phyloP scores from a whole-genome alignment of 1,284 basidiomycete genomes.

The Meira miltonrushii region DNA sequence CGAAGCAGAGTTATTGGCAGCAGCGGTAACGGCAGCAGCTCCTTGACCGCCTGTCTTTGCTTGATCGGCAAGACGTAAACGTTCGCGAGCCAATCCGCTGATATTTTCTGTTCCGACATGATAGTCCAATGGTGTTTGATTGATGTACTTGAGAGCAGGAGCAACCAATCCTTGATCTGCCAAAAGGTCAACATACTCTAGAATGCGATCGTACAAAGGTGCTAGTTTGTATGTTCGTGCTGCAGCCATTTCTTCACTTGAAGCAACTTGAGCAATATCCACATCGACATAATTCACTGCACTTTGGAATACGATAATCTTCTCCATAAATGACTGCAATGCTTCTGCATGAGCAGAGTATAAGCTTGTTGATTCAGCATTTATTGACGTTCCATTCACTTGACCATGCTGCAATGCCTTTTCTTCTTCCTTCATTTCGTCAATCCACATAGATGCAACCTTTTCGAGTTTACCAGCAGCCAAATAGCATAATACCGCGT shows the following conservation, averaged over 20 bases:
- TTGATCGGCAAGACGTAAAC: slow-evolving; percentile 30
- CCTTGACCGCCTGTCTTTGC: slow-evolving; percentile 24
- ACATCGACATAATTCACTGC: slow-evolving; percentile 81
- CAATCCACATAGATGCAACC: slow-evolving; percentile 84
- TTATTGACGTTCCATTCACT: slow-evolving; percentile 12
- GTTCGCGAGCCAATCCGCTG: slow-evolving; percentile 10
- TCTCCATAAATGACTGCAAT: slow-evolving; percentile 90
- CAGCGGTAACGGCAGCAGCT: slow-evolving; percentile 14
- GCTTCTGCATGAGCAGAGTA: slow-evolving; percentile 85
- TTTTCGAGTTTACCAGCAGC: slow-evolving; percentile 85
- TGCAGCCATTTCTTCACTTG: slow-evolving; percentile 55
- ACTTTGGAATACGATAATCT: slow-evolving; percentile 86
- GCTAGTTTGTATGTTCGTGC: slow-evolving; percentile 76
- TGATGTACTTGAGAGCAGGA: slow-evolving; percentile 74
- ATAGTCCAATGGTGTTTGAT: slow-evolving; percentile 75
- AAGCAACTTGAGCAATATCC: slow-evolving; percentile 62
- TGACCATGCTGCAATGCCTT: slow-evolving; percentile 24
- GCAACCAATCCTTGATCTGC: slow-evolving; percentile 81
- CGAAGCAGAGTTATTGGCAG: slow-evolving; percentile 2
- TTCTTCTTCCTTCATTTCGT: slow-evolving; percentile 86
- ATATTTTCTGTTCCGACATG: slow-evolving; percentile 44
- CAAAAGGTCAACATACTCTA: slow-evolving; percentile 89
- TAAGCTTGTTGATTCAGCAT: slow-evolving; percentile 19
- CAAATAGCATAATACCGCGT: slow-evolving; percentile 80
- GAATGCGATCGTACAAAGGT: slow-evolving; percentile 82